Percentiles rank a stretch among this genome's conserved stretches.
phyloP scores from a whole-genome alignment of 176 grass and related monocot genomes.

The Aechmea fasciata region DNA sequence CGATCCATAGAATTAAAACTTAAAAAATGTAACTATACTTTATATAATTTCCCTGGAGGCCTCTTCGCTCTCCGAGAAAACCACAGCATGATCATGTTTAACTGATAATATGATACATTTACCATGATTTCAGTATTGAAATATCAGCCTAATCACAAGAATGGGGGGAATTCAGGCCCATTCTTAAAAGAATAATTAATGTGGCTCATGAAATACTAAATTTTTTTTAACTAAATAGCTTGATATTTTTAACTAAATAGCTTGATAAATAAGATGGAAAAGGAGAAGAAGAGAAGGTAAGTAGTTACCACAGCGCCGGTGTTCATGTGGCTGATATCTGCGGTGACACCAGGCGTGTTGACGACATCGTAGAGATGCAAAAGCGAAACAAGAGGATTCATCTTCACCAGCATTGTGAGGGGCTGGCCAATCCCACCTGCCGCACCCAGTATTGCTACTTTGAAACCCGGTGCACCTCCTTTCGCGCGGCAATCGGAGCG shows the following conservation, averaged over 20 bases:
- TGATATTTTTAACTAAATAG: too few species aligned
- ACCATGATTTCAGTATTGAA: background rate
- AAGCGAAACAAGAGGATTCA: conserved; percentile 93
- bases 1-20: too few species aligned
- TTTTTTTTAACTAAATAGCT: background rate
- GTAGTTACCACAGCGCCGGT: conserved; percentile 72
- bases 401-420: conserved; percentile 93
- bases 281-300: background rate
- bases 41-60: too few species aligned
- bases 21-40: too few species aligned
- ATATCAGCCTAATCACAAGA: background rate
- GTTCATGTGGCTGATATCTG: conserved; percentile 95
- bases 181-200: background rate
- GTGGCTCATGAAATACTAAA: background rate
- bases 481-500: conserved; percentile 58
- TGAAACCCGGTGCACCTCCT: conserved; percentile 84
- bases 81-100: background rate
- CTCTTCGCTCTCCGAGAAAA: background rate
- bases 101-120: background rate
- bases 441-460: conserved; percentile 77
- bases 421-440: conserved; percentile 90
- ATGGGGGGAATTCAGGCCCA: background rate
- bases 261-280: background rate
- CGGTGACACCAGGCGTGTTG: conserved; percentile 88
- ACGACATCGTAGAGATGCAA: conserved; percentile 95